Evolutionary conservation across 345 rosid species (phyloP).

Genomic region (Arabis alpina): DNA sequence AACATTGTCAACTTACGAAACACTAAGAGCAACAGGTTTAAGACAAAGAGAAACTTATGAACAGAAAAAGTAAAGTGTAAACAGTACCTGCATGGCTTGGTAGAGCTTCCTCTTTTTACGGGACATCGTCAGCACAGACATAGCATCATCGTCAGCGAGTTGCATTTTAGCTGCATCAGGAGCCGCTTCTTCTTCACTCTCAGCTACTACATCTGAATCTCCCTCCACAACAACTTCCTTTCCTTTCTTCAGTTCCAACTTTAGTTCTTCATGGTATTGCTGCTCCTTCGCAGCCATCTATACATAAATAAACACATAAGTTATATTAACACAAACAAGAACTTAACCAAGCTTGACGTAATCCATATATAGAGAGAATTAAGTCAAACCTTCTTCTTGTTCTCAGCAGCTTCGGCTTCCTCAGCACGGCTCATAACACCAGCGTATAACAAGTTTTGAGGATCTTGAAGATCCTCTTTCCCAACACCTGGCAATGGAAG

Average conservation of each 20-base stretch:
- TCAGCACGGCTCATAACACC: conserved; percentile 72
- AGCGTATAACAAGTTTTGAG: conserved; percentile 73
- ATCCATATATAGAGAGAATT: background rate
- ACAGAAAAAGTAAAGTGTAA: background rate
- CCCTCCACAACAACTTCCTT: conserved; percentile 26
- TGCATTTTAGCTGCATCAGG: conserved; percentile 44
- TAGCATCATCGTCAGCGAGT: conserved; percentile 48
- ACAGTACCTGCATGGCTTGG: conserved; percentile 68
- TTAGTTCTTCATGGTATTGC: conserved; percentile 84
- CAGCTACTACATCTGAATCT: conserved; percentile 12
- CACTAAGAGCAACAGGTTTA: background rate
- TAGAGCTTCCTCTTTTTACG: conserved; percentile 68
- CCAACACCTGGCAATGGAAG: conserved; percentile 87
- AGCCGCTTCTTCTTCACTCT: conserved; percentile 50
- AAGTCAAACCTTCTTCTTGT: conserved; percentile 59
- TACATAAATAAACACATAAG: background rate
- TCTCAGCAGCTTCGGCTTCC: conserved; percentile 76
- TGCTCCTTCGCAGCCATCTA: conserved; percentile 78
- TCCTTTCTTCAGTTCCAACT: conserved; percentile 60
- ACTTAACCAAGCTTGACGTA: background rate
- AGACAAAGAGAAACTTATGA: no score
- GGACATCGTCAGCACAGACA: conserved; percentile 55
- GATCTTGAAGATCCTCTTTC: conserved; percentile 72
- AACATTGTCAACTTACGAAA: background rate
- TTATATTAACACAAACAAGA: background rate